Conservation (phyloP, 441 rosid genomes). For the Omphalea diandra region DNA sequence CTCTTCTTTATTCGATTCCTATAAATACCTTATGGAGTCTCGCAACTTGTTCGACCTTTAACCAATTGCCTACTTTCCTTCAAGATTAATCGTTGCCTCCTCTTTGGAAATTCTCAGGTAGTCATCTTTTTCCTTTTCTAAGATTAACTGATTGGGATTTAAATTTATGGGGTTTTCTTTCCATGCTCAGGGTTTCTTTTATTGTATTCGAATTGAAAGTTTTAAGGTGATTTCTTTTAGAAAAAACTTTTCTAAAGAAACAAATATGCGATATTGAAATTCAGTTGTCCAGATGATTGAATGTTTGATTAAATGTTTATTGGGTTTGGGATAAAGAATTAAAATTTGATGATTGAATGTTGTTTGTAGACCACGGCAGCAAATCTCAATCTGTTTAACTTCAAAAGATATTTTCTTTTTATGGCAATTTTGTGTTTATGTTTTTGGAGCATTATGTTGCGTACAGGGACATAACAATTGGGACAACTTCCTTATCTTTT, state of each 20-base stretch:
- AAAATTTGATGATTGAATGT: background rate
- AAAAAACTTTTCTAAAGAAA: too few species aligned
- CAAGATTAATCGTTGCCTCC: background rate
- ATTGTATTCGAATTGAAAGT: background rate
- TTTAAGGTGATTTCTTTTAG: too few species aligned
- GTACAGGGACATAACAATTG: background rate
- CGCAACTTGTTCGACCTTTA: conserved; percentile 13
- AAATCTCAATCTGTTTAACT: background rate
- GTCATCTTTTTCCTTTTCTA: background rate
- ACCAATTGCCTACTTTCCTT: background rate
- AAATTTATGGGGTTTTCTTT: background rate
- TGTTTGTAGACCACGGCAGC: background rate
- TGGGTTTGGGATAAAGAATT: background rate
- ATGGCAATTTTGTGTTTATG: background rate
- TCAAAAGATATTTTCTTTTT: background rate
- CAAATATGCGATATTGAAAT: background rate
- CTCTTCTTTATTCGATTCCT: background rate
- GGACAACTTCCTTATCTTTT: background rate
- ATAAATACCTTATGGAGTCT: background rate
- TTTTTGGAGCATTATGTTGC: background rate
- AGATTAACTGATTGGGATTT: background rate
- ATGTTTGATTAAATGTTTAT: background rate
- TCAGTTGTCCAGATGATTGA: background rate
- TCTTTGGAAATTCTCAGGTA: background rate
- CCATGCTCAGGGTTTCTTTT: background rate